Percentiles rank a stretch among this genome's conserved stretches.
phyloP scores from a whole-genome alignment of 495 filamentous ascomycete genomes.

The Pseudevernia furfuracea region DNA sequence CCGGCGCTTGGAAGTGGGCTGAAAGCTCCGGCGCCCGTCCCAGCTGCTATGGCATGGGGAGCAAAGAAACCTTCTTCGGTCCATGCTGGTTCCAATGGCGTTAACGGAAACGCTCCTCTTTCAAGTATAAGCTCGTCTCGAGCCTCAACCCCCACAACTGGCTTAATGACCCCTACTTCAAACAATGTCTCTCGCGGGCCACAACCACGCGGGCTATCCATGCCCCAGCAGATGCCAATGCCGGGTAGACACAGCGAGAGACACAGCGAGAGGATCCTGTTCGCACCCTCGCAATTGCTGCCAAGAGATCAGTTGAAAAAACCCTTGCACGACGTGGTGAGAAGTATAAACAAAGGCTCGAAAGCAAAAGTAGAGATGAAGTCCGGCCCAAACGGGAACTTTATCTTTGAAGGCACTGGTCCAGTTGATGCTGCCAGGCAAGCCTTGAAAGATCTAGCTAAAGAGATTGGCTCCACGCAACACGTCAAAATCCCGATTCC shows the following conservation, averaged over 20 bases:
- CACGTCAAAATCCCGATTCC: constrained; percentile 70
- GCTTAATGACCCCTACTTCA: constrained; percentile 49
- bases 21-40: constrained; percentile 51
- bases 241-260: constrained; percentile 76
- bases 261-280: constrained; percentile 62
- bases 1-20: constrained; percentile 73
- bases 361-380: constrained; percentile 75
- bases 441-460: constrained; percentile 77
- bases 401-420: constrained; percentile 76
- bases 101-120: constrained; percentile 37
- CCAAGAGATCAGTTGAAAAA: constrained; percentile 71
- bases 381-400: constrained; percentile 53
- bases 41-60: constrained; percentile 60
- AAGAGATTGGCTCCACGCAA: constrained; percentile 79
- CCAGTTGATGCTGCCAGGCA: constrained; percentile 67
- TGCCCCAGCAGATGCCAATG: constrained; percentile 56
- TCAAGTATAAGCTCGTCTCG: constrained; percentile 39
- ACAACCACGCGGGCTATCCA: constrained; percentile 26
- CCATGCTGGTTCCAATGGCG: constrained; percentile 55
- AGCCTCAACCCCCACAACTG: constrained; percentile 52
- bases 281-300: constrained; percentile 64
- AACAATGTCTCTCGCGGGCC: constrained; percentile 30
- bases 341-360: constrained; percentile 81
- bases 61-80: constrained; percentile 47
- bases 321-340: constrained; percentile 69